Conservation (phyloP, 257 asterid genomes). For the Solanum peruvianum region DNA sequence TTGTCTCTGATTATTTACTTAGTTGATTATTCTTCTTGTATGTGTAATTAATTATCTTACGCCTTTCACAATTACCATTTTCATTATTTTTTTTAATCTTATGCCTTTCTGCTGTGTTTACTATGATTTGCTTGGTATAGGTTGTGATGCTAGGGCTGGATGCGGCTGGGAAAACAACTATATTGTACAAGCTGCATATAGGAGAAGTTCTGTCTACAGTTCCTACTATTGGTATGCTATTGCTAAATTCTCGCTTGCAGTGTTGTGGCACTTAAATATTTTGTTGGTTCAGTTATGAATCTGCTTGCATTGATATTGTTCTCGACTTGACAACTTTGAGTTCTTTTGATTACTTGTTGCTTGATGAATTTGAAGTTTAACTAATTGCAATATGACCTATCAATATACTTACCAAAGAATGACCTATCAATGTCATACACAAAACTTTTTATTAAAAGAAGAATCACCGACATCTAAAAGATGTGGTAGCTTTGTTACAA, state of each 20-base stretch:
- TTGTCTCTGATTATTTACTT: neutral
- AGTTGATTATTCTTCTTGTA: neutral
- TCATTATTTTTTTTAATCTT: neutral
- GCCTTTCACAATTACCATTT: neutral
- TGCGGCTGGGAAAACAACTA: constrained; percentile 99
- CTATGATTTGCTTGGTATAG: constrained; percentile 16
- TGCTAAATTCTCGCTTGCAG: neutral
- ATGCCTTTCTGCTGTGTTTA: neutral
- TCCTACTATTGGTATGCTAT: constrained; percentile 87
- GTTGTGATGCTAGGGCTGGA: constrained; percentile 99
- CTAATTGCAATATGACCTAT: neutral
- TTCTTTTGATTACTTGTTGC: neutral
- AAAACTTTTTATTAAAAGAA: neutral
- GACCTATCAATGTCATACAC: neutral
- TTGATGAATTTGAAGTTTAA: neutral
- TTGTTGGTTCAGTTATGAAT: neutral
- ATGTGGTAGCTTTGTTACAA: neutral
- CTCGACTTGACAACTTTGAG: neutral
- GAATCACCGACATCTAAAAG: neutral
- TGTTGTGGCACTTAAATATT: neutral
- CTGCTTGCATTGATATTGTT: neutral
- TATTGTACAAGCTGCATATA: constrained; percentile 91
- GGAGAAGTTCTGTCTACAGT: constrained; percentile 98
- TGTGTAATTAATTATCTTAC: neutral
- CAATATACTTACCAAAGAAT: neutral